phyloP scores from a whole-genome alignment of 139 green algal genomes.

The Micractinium conductrix region DNA sequence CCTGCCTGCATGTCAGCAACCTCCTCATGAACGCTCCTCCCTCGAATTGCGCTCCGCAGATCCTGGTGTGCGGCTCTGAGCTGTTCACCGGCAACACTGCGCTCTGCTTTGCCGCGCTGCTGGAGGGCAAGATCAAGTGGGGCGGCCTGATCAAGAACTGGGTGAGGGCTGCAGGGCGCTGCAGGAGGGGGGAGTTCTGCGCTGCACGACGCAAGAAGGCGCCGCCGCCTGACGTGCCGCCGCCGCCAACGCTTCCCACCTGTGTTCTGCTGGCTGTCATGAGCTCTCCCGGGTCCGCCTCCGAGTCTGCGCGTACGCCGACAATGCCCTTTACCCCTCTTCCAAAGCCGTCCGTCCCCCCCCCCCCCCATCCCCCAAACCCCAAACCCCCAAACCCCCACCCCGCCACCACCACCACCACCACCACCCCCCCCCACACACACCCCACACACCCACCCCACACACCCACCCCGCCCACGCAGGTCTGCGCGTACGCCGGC shows the following conservation, averaged over 20 bases:
- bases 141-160: slow-evolving; percentile 68
- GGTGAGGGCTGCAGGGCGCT: slow-evolving; percentile 35
- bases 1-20: too few relatives aligned
- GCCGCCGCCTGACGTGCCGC: too few relatives aligned
- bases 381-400: background rate
- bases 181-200: too few relatives aligned
- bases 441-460: background rate
- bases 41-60: background rate
- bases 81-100: slow-evolving; percentile 91
- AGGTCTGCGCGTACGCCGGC: slow-evolving; percentile 67
- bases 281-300: too few relatives aligned
- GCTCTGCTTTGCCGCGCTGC: slow-evolving; percentile 68
- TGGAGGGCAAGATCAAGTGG: slow-evolving; percentile 62
- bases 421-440: background rate
- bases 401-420: too few relatives aligned
- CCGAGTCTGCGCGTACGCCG: too few relatives aligned
- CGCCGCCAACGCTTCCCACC: too few relatives aligned
- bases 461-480: background rate
- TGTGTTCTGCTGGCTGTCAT: background rate
- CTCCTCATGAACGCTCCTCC: background rate
- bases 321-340: too few relatives aligned
- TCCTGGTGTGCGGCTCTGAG: slow-evolving; percentile 71
- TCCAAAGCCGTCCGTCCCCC: background rate
- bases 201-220: too few relatives aligned
- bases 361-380: background rate